A percentile compares a stretch with the other conserved stretches of the same genome.
phyloP scores from a whole-genome alignment of 495 filamentous ascomycete genomes.

The Hyaloscypha finlandica region DNA sequence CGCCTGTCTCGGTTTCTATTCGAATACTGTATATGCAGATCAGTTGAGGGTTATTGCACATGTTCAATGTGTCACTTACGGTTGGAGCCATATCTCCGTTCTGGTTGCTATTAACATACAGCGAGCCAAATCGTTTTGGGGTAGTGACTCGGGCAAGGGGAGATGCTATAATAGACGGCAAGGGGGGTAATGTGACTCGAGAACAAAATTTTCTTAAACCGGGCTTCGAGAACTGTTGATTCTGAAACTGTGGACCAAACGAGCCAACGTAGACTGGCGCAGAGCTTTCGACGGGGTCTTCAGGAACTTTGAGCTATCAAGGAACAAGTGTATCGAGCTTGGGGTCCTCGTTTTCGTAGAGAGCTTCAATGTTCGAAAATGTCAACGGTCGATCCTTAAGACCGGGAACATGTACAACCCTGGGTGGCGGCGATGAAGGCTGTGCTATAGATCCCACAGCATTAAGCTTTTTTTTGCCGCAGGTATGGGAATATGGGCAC shows the following conservation, averaged over 20 bases:
- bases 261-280: neutral
- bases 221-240: neutral
- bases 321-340: neutral
- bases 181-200: neutral
- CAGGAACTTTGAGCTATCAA: neutral
- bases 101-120: neutral
- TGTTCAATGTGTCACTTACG: constrained; percentile 29
- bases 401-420: too few relatives aligned
- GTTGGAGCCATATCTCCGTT: constrained; percentile 33
- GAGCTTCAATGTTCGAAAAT: neutral
- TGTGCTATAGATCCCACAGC: neutral
- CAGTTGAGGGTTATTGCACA: too few relatives aligned
- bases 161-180: too few relatives aligned
- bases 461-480: neutral
- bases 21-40: too few relatives aligned
- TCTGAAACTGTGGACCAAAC: neutral
- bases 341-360: neutral
- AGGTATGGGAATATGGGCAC: neutral
- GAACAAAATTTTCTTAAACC: neutral
- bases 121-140: neutral
- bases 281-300: neutral
- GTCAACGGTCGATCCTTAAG: neutral
- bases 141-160: neutral
- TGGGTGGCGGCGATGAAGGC: too few relatives aligned
- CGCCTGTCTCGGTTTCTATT: constrained; percentile 60